Evolutionary conservation across 257 asterid genomes (phyloP), one percentile per base, ranked within the genome.

Genomic region (Echium plantagineum): DNA sequence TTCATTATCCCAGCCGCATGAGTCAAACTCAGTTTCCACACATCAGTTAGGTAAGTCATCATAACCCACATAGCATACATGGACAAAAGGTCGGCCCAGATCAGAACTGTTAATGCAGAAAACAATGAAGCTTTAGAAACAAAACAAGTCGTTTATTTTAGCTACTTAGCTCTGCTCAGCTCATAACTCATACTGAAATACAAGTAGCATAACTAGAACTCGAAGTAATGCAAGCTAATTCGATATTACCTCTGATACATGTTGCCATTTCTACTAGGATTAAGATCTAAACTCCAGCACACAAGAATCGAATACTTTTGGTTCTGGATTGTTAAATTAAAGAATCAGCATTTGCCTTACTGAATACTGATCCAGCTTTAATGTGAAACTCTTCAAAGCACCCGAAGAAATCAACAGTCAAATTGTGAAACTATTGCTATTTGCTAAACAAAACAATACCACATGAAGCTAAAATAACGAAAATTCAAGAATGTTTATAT

Each of bases 31-130:
- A 87, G 65, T 20, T 74, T 71, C 96, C 96, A 87, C 2, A 87
- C 87, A 55, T 74, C 59, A 6, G 89, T 85, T 56, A 87, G 61
- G 64, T 85, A 87, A 17, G 70, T 78, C 68, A 72, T 87, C 94
- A 82, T 70, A 71, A 74, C 76, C 47, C 81, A 87, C 30, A 82
- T 60, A 10, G 80, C 83, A 38, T 59, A 84, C 62, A 73, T 17
- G 9, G 60, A 67, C 56, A 70, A 21, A 28, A 70, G 49, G 31
- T 70, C 66, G 13, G 74, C 63, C 66, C 74, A 70, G 16, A 64
- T 22, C 70, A 70, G 35, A 64, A 59, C 74, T 70, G 70, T 31
- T 26, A 22, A 31, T 17, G 49, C 32, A 20, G n/a, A 32, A 15
- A 60, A 7, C n/a, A 42, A 42, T 1, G 5, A 4, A 42, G 2